Percentiles rank a stretch among this genome's conserved stretches.
These are phyloP conservation scores for Lentinula sp. DNA, from an alignment of 768 basidiomycete species.

Conservation along the genomic window DNA sequence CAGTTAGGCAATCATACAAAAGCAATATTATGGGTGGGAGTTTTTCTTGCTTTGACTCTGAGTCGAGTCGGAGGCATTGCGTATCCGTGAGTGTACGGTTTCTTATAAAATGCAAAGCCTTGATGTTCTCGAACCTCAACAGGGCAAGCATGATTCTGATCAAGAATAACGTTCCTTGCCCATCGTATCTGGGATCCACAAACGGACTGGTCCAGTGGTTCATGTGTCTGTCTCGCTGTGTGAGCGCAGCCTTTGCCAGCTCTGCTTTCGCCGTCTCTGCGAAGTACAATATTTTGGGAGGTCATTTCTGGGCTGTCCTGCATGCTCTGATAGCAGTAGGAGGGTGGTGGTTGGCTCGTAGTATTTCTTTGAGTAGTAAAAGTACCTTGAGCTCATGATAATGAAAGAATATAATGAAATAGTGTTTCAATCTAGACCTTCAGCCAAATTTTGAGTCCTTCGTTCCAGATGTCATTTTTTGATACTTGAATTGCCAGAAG, in stretches of 20 bases:
- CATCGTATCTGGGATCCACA: conserved; percentile 51
- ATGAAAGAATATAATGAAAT: neutral
- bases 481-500: too few relatives aligned
- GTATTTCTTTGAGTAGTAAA: neutral
- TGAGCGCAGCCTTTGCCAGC: conserved; percentile 57
- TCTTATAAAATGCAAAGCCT: neutral
- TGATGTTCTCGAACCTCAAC: neutral
- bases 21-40: conserved; percentile 43
- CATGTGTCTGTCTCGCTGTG: conserved; percentile 52
- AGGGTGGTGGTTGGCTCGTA: conserved; percentile 3
- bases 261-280: conserved; percentile 51
- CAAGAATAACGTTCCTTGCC: conserved; percentile 46
- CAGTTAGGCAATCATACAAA: neutral
- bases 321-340: neutral
- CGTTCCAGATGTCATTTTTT: too few relatives aligned
- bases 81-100: conserved; percentile 40
- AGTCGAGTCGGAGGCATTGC: conserved; percentile 41
- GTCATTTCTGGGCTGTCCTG: conserved; percentile 51
- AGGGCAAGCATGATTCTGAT: conserved; percentile 61
- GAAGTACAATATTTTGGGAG: conserved; percentile 39
- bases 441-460: too few relatives aligned
- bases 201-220: conserved; percentile 56
- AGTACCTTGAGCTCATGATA: conserved; percentile 1
- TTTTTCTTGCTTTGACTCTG: conserved; percentile 35
- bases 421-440: conserved; percentile 7